Evolutionary conservation across 2,329 filamentous ascomycete genomes (phyloP), one percentile per base, ranked within the genome.

Genomic region (Verticillium albo-atrum): DNA sequence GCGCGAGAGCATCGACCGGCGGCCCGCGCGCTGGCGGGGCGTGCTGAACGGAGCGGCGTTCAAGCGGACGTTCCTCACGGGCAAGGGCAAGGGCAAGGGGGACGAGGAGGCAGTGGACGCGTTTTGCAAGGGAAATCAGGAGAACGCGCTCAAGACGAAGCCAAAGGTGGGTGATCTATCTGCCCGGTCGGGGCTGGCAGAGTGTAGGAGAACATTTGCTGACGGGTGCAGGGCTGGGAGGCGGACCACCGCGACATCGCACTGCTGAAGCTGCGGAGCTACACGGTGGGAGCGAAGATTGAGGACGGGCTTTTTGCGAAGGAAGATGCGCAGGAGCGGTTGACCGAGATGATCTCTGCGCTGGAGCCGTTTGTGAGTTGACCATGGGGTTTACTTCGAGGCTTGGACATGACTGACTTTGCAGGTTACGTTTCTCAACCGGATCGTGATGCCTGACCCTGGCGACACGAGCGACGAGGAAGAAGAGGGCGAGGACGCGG

Each of bases 311-410:
- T 90, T 54, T 79, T 96, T 23, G 78, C 87, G 35, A 79, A 81
- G 53, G 76, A 83, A 54, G 77, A 85, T 67, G 86, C 84, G 17
- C 82, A 92, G 73, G 82, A 87, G 30, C 84, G 83, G 68, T 80
- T 97, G 57, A 79, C 81, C 56, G 79, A 83, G 42, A 75, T 92
- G 25, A 77, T 97, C 64, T 77, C 79, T 32, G 81, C 85, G 56
- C 84, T 97, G 82, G 85, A 86, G 63, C 88, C 88, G 50, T 96
- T 94, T 77, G 92, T 96, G 77, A 89, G 90, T 84, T 23, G 17
- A 62, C 56, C 42, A 56, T 37, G 14, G 0, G 6, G 23, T n/a
- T 12, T 32, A 17, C 12, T n/a, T 23, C 1, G 6, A n/a, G n/a
- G 6, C 1, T 9, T 62, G 51, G 61, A 52, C 54, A 51, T 20